Evolutionary conservation across 2,329 filamentous ascomycete genomes (phyloP), one percentile per base, ranked within the genome.

Genomic region (Didymella pinodella): DNA sequence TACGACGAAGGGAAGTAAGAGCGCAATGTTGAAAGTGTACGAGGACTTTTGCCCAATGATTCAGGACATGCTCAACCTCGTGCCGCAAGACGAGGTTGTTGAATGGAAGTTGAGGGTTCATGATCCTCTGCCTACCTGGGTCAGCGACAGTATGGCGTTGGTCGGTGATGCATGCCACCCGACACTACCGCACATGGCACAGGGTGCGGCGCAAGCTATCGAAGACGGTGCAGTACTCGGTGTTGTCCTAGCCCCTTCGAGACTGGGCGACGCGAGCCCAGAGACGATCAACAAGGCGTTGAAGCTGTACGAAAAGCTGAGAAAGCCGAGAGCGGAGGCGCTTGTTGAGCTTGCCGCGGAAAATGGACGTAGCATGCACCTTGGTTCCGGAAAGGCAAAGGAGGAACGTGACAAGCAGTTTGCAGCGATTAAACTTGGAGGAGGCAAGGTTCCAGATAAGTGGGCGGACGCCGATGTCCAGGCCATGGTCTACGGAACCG

Each of bases 31-130:
- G 62, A 71, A 80, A 1, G 83, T 87, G 0, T 90, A 84, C 67
- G 73, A 72, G 1, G 85, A 85, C 57, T 90, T 88, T 70, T 87
- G 84, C 56, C 86, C 86, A 1, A 82, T 83, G 69, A 81, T 90
- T 2, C 83, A 84, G 60, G 80, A 82, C 22, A 84, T 89, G 83
- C 78, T 90, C 14, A 78, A 86, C 59, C 77, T 86, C 16, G 86
- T 88, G 0, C 86, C 86, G 0, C 83, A 86, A 45, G 86, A 86
- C n/a, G 86, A 87, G 63, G 83, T 90, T 5, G 85, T 86, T 64
- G 87, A 90, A 71, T 90, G 88, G 85, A 87, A 86, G 64, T 76
- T 90, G 44, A 79, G 86, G 26, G 83, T 86, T 4, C 86, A 89
- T 68, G 82, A 85, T 36, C 86, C 86, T 0, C 74, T 90, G 4